Evolutionary conservation across 306 rosid species (phyloP).

Genomic region (Rosa lucieae): DNA sequence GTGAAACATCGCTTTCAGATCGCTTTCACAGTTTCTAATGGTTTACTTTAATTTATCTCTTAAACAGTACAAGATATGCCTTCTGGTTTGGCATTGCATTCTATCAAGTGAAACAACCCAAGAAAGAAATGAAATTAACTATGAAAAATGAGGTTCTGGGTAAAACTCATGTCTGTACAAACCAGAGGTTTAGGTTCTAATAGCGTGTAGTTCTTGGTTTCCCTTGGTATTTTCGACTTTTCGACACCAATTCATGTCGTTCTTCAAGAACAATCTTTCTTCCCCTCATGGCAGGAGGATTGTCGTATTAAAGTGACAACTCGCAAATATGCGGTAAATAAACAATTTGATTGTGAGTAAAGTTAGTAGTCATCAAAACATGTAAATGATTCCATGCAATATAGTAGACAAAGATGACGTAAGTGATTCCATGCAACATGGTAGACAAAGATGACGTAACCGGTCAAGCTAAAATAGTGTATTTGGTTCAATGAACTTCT

Average conservation of each 20-base stretch:
- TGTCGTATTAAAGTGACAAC: no score
- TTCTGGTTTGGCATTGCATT: conserved; percentile 9
- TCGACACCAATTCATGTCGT: neutral
- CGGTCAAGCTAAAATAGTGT: no score
- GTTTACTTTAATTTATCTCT: neutral
- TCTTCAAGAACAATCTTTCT: no score
- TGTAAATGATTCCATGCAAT: no score
- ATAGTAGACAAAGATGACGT: no score
- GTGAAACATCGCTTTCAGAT: neutral
- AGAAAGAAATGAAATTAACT: neutral
- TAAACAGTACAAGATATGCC: neutral
- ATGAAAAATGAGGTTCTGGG: neutral
- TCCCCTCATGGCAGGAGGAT: no score
- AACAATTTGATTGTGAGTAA: no score
- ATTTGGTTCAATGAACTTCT: no score
- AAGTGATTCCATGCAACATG: no score
- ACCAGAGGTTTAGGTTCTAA: neutral
- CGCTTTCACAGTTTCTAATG: neutral
- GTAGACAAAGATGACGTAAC: no score
- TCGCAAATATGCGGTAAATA: no score
- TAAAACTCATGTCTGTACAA: neutral
- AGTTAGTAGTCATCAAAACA: no score
- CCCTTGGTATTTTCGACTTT: neutral
- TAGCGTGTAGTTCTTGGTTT: neutral
- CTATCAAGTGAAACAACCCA: neutral